Evolutionary conservation across 345 rosid genomes (phyloP), one percentile per base, ranked within the genome.

Genomic region (Eucalyptus sideroxylon): DNA sequence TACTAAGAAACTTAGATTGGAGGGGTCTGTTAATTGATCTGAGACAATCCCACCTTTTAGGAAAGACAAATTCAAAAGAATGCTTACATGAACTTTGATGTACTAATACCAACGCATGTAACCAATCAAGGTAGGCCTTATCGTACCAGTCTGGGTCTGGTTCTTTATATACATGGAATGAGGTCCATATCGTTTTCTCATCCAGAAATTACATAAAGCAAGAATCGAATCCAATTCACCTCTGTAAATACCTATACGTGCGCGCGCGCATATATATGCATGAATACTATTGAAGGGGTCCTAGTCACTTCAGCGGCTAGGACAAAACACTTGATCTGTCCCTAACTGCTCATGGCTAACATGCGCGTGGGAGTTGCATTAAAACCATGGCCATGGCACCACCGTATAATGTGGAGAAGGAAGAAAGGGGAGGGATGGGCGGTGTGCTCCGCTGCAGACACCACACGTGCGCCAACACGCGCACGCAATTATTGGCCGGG

Each of bases 401-500:
- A 40, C 30, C 85, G 2, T 55, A 88, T 30, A 34, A 56, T 8
- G 9, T 11, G 37, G 37, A 40, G 65, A 31, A 37, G 53, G 44
- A 50, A 30, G 23, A 11, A 89, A 47, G 15, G 44, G 11, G 16
- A 21, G 30, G 4, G 15, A 31, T 37, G 15, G 16, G 44, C 6
- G 42, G 15, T 6, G 47, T 6, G 83, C 83, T 77, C 83, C 37
- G 47, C 87, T 86, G 86, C 87, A 87, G 89, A 85, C 93, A 91
- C 88, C 94, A 90, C 95, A 94, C 93, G 93, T 94, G 95, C 92
- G 69, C 89, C 67, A 45, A 88, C 93, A 88, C 91, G 91, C 90
- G 89, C 90, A 88, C n/a, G 34, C 89, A 90, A 91, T 91, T 89
- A 92, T 93, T 91, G 89, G 15, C 17, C 55, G 49, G 17, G 26